These are phyloP conservation scores for Mariannaea elegans DNA, from an alignment of 2,329 filamentous ascomycete genomes.

Conservation along the genomic window DNA sequence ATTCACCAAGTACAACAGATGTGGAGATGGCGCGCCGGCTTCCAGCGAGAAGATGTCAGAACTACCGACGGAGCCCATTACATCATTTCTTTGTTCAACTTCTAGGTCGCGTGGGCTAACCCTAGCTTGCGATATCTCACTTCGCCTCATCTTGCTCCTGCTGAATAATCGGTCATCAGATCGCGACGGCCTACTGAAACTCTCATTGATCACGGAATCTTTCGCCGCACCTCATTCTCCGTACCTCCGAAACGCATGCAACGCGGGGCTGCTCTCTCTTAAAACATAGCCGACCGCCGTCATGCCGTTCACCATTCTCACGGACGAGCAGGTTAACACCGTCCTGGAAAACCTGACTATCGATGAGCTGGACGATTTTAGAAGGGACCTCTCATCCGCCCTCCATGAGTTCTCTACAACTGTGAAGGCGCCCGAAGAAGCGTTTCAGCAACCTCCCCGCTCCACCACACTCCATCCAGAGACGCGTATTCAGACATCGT, in stretches of 20 bases:
- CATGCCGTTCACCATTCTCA: slow-evolving; percentile 68
- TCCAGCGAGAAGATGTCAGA: slow-evolving; percentile 13
- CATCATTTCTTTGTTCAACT: slow-evolving; percentile 32
- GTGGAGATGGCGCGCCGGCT: slow-evolving; percentile 34
- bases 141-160: background rate
- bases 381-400: slow-evolving; percentile 57
- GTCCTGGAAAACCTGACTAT: slow-evolving; percentile 62
- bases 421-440: slow-evolving; percentile 53
- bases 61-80: slow-evolving; percentile 25
- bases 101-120: background rate
- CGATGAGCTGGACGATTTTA: slow-evolving; percentile 63
- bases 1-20: slow-evolving; percentile 15
- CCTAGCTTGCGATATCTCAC: slow-evolving; percentile 14
- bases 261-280: background rate
- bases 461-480: slow-evolving; percentile 56
- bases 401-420: slow-evolving; percentile 71
- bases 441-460: slow-evolving; percentile 65
- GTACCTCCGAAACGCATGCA: slow-evolving; percentile 15
- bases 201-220: background rate
- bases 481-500: slow-evolving; percentile 69
- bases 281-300: slow-evolving; percentile 13
- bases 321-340: slow-evolving; percentile 63
- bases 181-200: background rate
- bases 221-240: background rate
- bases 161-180: slow-evolving; percentile 13